Percentiles rank a stretch among this genome's conserved stretches.
Conservation (phyloP, 306 rosid genomes). For the Citrullus mucosospermus region DNA sequence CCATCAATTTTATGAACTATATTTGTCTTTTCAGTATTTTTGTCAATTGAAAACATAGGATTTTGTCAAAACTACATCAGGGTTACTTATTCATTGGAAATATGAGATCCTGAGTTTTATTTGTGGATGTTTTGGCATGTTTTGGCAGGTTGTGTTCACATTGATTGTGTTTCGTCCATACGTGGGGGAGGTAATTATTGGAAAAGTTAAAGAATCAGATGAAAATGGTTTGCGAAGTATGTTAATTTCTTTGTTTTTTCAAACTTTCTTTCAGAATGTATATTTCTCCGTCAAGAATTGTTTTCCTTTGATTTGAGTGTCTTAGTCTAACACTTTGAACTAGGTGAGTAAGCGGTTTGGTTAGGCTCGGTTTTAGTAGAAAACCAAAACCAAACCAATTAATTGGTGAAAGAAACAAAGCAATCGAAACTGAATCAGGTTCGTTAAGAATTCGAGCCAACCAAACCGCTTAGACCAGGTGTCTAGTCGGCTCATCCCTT, state of each 20-base stretch:
- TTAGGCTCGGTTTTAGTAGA: no score
- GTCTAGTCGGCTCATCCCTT: no score
- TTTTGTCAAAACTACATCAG: neutral
- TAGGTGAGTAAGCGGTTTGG: no score
- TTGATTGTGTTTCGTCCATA: constrained; percentile 65
- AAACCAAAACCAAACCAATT: no score
- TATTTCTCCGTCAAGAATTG: neutral
- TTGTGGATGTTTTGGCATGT: constrained; percentile 10
- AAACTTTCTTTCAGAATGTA: neutral
- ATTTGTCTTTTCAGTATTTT: neutral
- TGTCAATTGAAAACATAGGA: neutral
- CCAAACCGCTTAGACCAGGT: no score
- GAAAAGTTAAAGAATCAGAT: constrained; percentile 44
- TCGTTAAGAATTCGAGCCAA: no score
- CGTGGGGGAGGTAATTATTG: constrained; percentile 58
- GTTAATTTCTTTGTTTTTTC: constrained; percentile 15
- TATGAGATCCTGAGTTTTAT: neutral
- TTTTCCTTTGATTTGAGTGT: constrained; percentile 7
- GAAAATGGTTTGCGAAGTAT: constrained; percentile 12
- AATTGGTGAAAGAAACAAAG: no score
- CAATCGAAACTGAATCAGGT: no score
- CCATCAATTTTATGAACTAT: neutral
- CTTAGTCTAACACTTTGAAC: neutral
- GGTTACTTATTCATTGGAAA: neutral
- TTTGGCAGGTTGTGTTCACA: constrained; percentile 48